These are phyloP conservation scores for Smittium culicis DNA, from an alignment of 371 early-diverging fungal genomes.

Conservation along the genomic window DNA sequence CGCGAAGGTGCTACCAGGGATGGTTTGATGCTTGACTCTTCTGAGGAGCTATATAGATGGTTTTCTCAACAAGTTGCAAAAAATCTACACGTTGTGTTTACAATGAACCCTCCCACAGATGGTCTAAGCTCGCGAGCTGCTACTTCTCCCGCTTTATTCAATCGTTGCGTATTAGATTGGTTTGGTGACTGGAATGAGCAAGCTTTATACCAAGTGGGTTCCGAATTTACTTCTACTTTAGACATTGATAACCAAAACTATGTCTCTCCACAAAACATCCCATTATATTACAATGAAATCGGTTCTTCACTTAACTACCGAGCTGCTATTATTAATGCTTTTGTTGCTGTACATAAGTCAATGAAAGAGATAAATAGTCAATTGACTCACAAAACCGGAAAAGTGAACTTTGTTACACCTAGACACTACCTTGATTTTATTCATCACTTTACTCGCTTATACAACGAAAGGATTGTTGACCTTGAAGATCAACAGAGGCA, in stretches of 20 bases:
- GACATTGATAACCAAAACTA: constrained; percentile 73
- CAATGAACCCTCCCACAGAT: constrained; percentile 96
- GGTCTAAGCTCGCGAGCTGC: constrained; percentile 88
- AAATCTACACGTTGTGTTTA: constrained; percentile 96
- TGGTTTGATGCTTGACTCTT: constrained; percentile 83
- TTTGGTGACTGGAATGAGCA: constrained; percentile 97
- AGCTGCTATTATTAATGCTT: constrained; percentile 73
- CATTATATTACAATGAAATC: constrained; percentile 63
- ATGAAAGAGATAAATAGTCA: constrained; percentile 72
- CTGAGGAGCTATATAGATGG: constrained; percentile 94
- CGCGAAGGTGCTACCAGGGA: constrained; percentile 89
- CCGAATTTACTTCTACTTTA: constrained; percentile 78
- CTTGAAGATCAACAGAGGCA: constrained; percentile 97
- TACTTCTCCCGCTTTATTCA: constrained; percentile 97
- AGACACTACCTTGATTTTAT: constrained; percentile 96
- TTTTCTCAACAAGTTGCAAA: constrained; percentile 91
- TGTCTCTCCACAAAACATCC: constrained; percentile 54
- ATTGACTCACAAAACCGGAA: constrained; percentile 67
- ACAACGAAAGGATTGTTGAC: constrained; percentile 82
- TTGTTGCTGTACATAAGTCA: constrained; percentile 84
- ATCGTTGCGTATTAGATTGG: constrained; percentile 98
- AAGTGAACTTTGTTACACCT: constrained; percentile 79
- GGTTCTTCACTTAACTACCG: constrained; percentile 64
- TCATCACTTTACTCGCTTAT: constrained; percentile 78
- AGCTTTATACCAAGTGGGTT: constrained; percentile 94